phyloP scores from a whole-genome alignment of 192 early-diverging fungal genomes.

The Backusella australiensis region DNA sequence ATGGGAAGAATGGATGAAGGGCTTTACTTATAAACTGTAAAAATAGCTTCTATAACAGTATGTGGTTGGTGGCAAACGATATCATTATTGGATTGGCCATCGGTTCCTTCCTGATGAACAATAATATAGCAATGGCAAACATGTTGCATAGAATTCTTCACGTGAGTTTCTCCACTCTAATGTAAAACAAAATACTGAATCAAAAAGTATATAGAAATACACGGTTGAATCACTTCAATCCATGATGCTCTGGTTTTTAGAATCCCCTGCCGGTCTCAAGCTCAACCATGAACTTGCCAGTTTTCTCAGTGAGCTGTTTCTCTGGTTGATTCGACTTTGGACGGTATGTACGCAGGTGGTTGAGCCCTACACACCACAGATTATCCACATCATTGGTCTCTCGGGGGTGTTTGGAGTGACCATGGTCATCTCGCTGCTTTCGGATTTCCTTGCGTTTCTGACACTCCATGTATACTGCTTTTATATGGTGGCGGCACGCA shows the following conservation, averaged over 20 bases:
- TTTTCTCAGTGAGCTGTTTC: conserved; percentile 90
- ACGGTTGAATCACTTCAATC: conserved; percentile 67
- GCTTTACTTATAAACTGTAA: not conserved
- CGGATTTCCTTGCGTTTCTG: conserved; percentile 79
- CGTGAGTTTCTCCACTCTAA: conserved; percentile 17
- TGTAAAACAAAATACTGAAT: not conserved
- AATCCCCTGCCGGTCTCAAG: conserved; percentile 94
- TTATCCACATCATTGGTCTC: conserved; percentile 71
- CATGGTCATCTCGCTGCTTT: conserved; percentile 79
- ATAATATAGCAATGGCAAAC: conserved; percentile 55
- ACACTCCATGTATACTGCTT: conserved; percentile 95
- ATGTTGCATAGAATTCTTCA: conserved; percentile 50
- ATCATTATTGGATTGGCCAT: conserved; percentile 82
- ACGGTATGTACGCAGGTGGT: conserved; percentile 52
- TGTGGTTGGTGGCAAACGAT: conserved; percentile 95
- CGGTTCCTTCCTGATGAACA: conserved; percentile 66
- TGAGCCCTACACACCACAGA: conserved; percentile 50
- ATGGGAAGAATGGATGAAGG: not conserved
- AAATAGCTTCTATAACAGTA: conserved; percentile 87
- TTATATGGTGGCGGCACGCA: conserved; percentile 89
- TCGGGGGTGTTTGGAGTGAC: conserved; percentile 81
- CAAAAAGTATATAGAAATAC: conserved; percentile 43
- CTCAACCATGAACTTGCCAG: conserved; percentile 86
- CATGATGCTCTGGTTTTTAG: conserved; percentile 88
- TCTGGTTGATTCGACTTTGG: conserved; percentile 89